These are phyloP conservation scores for Endogone sp. DNA, from an alignment of 192 early-diverging fungal species.

Conservation along the genomic window DNA sequence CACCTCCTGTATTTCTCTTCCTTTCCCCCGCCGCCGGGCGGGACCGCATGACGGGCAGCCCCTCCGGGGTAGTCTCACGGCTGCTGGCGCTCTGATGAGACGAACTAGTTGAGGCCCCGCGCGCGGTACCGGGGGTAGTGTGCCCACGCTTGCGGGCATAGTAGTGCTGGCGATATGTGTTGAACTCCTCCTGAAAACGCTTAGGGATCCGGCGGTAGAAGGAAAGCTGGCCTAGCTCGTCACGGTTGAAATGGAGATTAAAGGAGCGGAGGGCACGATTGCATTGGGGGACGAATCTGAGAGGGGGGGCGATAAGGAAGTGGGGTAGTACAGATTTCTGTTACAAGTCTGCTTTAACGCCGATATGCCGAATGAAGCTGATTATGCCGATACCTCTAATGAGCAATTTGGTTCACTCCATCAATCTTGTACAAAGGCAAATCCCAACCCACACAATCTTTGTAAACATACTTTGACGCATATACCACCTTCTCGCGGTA, in stretches of 20 bases:
- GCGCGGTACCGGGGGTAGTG: background rate
- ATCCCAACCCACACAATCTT: too few relatives aligned
- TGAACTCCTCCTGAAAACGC: constrained; percentile 51
- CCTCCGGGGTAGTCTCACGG: background rate
- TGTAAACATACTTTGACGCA: constrained; percentile 44
- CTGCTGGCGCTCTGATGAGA: background rate
- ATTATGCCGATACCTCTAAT: too few relatives aligned
- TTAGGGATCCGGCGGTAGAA: constrained; percentile 51
- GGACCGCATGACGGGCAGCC: background rate
- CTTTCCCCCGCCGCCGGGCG: too few relatives aligned
- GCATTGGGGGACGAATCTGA: constrained; percentile 55
- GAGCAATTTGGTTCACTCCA: background rate
- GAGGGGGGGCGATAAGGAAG: background rate
- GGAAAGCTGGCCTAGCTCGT: constrained; percentile 36
- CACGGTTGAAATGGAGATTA: constrained; percentile 51
- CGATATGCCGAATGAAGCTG: too few relatives aligned
- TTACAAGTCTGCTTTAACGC: too few relatives aligned
- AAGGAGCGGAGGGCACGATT: constrained; percentile 51
- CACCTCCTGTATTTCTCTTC: background rate
- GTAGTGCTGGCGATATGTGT: constrained; percentile 42
- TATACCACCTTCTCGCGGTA: constrained; percentile 52
- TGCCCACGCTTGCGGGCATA: background rate
- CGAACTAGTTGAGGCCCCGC: background rate
- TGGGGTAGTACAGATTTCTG: too few relatives aligned
- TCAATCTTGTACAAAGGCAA: too few relatives aligned